Evolutionary conservation across 768 basidiomycete species (phyloP), one percentile per base, ranked within the genome.

Genomic region (Basidioascus undulatus): DNA sequence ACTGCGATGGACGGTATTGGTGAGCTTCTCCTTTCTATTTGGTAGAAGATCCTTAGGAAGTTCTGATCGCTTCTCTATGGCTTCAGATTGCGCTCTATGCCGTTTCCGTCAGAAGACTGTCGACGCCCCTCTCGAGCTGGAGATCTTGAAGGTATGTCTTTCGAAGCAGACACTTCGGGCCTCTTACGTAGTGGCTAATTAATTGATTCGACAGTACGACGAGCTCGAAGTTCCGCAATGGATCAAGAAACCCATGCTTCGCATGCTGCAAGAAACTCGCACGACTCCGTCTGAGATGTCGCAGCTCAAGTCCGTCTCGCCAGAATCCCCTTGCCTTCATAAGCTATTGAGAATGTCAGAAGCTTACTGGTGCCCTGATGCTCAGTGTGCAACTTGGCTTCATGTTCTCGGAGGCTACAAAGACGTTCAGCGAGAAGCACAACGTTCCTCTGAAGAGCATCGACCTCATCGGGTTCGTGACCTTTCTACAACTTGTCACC

Each of bases 191-290:
- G n/a, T n/a, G n/a, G n/a, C n/a, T n/a, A 23, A 23, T 13, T 35
- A 18, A 16, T 1, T 30, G 34, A 15, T 12, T 15, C 16, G 25
- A 3, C 11, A 51, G 45, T 51, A 49, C 36, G 50, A 41, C 30
- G 50, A 51, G 36, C 35, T 48, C 18, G 45, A 45, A 1, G 34
- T 51, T 0, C 47, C 44, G 1, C 45, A 46, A 25, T 19, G 31
- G 8, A 43, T 51, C 39, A 48, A 48, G 44, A 42, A 45, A 25
- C 40, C 45, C 6, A 45, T 51, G 23, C 44, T 51, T 43, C 39
- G 40, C 27, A 48, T 50, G 47, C 47, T 50, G 35, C 41, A 46
- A 9, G 27, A 47, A 19, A 49, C 49, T 36, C 16, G 25, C 13
- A 49, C 50, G 1, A 40, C 45, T 5, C 47, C 45, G 1, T 46